Evolutionary conservation across 1,139 yeast genomes (phyloP).

Genomic region (Pichia sp.): DNA sequence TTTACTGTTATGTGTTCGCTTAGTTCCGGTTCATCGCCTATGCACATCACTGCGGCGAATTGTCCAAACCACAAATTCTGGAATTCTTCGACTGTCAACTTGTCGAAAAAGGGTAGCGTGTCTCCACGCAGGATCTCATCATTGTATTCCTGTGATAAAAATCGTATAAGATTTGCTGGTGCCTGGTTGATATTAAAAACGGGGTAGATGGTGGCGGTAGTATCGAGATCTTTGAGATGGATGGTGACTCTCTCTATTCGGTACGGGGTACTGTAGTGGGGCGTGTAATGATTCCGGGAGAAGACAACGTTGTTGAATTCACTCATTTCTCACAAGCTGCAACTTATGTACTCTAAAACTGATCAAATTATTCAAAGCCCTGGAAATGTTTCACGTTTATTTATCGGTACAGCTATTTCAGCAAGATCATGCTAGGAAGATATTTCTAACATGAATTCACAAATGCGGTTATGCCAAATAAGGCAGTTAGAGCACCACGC

Average conservation of each 20-base stretch:
- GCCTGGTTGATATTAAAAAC: constrained; percentile 57
- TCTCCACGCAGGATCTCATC: constrained; percentile 90
- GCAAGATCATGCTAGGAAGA: no score
- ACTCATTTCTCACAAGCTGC: constrained; percentile 23
- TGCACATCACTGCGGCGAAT: constrained; percentile 81
- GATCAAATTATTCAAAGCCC: no score
- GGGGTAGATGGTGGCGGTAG: constrained; percentile 90
- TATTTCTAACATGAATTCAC: neutral
- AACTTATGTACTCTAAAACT: no score
- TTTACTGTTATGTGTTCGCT: constrained; percentile 43
- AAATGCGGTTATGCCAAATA: neutral
- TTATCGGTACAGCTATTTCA: no score
- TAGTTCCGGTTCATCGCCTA: constrained; percentile 63
- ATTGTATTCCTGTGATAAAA: constrained; percentile 86
- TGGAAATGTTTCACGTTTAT: no score
- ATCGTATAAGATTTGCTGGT: constrained; percentile 77
- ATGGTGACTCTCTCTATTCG: constrained; percentile 48
- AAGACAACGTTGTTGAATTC: constrained; percentile 30
- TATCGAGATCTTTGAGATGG: constrained; percentile 78
- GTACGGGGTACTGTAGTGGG: constrained; percentile 27
- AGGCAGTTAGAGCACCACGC: neutral
- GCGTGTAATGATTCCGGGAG: constrained; percentile 29
- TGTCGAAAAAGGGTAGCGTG: constrained; percentile 79
- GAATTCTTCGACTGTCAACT: constrained; percentile 68
- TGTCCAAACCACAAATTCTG: constrained; percentile 82